phyloP scores from a whole-genome alignment of 345 rosid species.

The Sapria himalayana region DNA sequence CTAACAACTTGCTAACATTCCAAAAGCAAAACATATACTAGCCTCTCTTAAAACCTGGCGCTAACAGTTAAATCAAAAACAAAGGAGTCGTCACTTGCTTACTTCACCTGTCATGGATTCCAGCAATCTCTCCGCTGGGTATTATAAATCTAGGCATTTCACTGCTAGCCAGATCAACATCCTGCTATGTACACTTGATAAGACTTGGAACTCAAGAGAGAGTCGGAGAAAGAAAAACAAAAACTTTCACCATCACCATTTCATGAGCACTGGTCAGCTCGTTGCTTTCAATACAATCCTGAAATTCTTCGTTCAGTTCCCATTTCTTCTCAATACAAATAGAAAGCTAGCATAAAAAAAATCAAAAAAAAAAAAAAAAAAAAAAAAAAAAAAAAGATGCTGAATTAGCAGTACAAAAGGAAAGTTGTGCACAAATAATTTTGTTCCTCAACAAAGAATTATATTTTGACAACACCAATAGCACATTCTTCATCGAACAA shows the following conservation, averaged over 20 bases:
- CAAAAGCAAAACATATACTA: no score
- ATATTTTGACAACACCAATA: no score
- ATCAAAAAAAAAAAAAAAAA: no score
- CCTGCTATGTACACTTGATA: constrained; percentile 24
- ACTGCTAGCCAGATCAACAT: constrained; percentile 18
- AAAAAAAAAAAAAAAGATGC: no score
- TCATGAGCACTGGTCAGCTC: constrained; percentile 21
- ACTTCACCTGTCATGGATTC: constrained; percentile 75
- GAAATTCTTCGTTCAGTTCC: constrained; percentile 61
- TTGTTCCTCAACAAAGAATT: no score
- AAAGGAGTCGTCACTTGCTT: constrained; percentile 75
- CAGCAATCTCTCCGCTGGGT: constrained; percentile 16
- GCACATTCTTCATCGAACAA: no score
- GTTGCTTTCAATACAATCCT: constrained; percentile 58
- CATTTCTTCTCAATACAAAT: constrained; percentile 81
- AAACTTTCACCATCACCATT: constrained; percentile 19
- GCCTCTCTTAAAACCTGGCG: no score
- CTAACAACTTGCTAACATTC: no score
- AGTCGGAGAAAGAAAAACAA: constrained; percentile 6
- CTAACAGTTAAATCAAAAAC: no score
- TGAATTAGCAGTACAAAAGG: no score
- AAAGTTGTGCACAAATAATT: no score
- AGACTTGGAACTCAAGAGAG: constrained; percentile 9
- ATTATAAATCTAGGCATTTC: constrained; percentile 12
- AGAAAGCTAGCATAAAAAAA: constrained; percentile 42